Base-by-base conservation (phyloP, 176 grass and related monocot genomes). In the Calamus simplicifolius region DNA sequence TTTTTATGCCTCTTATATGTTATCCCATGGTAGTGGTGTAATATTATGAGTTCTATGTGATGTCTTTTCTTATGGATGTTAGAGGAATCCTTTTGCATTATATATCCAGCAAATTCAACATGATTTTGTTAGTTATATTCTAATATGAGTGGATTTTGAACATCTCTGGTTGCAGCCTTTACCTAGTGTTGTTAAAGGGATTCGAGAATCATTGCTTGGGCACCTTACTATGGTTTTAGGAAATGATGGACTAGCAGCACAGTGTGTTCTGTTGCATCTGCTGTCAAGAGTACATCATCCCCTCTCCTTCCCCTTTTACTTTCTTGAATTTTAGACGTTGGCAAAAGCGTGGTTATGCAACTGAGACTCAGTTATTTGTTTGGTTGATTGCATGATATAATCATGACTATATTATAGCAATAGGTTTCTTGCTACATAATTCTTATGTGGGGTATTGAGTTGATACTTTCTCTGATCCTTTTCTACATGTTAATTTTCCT, bases 261-360 rank as follows among this genome's bases (percentile, higher is more conserved):
- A 92, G 58, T 98, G 69, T 74, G 63, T 98, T 59, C 73, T 98
- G 6, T 73, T 98, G 78, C 87, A 98, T 80, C 81, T 98, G 77
- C 62, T 98, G 63, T 98, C 93, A 69, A 88, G 77, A 63, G 93
- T 98, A 88, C 6, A 63, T 38, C 27, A 0, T 58, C 13, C 18
- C 26, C 48, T 52, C 26, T 4, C 28, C 60, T 6, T 54, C 28
- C 10, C 18, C 54, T 52, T 25, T 54, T 55, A 29, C 15, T 61
- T 0, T 16, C 69, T 1, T 59, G 5, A 27, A 59, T 28, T 59
- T 43, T 13, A 43, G 8, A 43, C 12, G 12, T 10, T 10, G 8
- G 12, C 35, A 13, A 43, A 43, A 43, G 8, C 8, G 0, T 43
- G 35, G 35, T 43, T 43, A 43, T 43, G 1, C 35, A 43, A 43